phyloP scores from a whole-genome alignment of 2,329 filamentous ascomycete genomes.

The Hypoxylon sp. region DNA sequence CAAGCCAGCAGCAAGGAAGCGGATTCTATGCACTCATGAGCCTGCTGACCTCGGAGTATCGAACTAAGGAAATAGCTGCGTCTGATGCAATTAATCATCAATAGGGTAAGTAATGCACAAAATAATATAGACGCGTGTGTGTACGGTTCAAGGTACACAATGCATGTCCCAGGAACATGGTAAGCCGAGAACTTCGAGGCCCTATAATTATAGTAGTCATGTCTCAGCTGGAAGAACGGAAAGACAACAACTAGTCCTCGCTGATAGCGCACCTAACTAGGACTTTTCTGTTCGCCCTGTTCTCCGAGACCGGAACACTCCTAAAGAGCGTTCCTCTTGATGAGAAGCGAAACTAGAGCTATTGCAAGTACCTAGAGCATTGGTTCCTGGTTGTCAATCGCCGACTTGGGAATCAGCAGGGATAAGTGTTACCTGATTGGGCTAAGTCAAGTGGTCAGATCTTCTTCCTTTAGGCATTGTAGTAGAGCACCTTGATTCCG shows the following conservation, averaged over 20 bases:
- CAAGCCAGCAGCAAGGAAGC: not conserved
- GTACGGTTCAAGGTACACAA: not conserved
- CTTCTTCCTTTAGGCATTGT: too few relatives aligned
- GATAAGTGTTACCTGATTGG: not conserved
- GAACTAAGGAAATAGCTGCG: not conserved
- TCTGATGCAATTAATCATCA: not conserved
- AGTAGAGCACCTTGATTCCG: not conserved
- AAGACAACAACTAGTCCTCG: not conserved
- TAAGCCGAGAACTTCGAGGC: not conserved
- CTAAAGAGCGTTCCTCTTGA: not conserved
- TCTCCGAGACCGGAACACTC: not conserved
- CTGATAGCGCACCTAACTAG: not conserved
- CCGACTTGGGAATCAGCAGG: not conserved
- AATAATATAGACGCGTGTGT: not conserved
- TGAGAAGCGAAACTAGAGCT: not conserved
- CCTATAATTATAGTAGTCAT: not conserved
- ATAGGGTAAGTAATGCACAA: not conserved
- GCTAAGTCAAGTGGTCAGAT: not conserved
- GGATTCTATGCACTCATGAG: not conserved
- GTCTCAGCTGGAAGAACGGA: not conserved
- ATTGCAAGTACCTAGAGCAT: too few relatives aligned
- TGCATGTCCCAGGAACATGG: constrained; percentile 13
- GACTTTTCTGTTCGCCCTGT: not conserved
- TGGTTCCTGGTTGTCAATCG: too few relatives aligned
- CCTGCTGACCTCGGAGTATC: not conserved